Conservation (phyloP, 495 filamentous ascomycete genomes). For the Penicillium arizonense region DNA sequence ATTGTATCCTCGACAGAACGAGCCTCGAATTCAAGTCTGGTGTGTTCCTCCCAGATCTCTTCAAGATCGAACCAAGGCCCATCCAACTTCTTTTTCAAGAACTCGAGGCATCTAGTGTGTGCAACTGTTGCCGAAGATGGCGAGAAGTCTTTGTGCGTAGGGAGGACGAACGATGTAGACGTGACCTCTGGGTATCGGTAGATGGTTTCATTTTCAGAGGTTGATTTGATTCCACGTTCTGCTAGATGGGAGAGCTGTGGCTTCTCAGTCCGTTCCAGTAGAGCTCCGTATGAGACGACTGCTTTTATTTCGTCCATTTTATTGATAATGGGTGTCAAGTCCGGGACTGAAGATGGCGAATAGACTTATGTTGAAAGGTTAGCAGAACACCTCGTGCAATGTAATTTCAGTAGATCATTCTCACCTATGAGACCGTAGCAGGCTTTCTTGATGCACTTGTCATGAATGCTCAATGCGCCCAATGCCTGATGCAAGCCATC, state of each 20-base stretch:
- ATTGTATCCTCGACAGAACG: conserved; percentile 46
- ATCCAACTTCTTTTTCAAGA: conserved; percentile 30
- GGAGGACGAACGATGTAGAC: conserved; percentile 26
- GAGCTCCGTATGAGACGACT: not conserved
- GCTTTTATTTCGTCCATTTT: too few relatives aligned
- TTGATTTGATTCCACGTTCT: not conserved
- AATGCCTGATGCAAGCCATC: not conserved
- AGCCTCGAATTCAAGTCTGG: conserved; percentile 35
- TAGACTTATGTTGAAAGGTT: too few relatives aligned
- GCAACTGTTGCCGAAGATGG: conserved; percentile 26
- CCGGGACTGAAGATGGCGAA: too few relatives aligned
- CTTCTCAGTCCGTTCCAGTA: conserved; percentile 11
- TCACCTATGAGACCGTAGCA: too few relatives aligned
- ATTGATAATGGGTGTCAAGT: too few relatives aligned
- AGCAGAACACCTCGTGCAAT: too few relatives aligned
- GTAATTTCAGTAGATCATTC: too few relatives aligned
- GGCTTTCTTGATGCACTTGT: too few relatives aligned
- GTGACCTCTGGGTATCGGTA: conserved; percentile 24
- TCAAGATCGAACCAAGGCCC: conserved; percentile 58
- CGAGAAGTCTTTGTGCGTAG: conserved; percentile 29
- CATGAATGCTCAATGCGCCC: conserved; percentile 5
- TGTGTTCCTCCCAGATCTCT: conserved; percentile 59
- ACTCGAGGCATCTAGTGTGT: conserved; percentile 32
- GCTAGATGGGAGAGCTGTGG: conserved; percentile 13
- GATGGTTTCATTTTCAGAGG: not conserved